Conservation (phyloP, 2,329 filamentous ascomycete species). For the Pleurostoma richardsiae region DNA sequence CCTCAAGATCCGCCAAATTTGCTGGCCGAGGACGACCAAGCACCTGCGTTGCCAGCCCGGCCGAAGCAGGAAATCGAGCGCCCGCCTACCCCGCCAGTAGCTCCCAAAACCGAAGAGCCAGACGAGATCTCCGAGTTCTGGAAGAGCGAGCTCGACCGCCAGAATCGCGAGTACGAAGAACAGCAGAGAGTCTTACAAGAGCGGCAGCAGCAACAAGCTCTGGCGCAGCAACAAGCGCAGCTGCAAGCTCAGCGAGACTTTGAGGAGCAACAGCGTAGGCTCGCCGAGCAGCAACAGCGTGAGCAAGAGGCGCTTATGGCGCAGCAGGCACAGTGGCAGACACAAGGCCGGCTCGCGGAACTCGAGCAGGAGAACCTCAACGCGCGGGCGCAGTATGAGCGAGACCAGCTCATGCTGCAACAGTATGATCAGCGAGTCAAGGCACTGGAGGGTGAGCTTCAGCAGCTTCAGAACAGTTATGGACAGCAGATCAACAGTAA, state of each 20-base stretch:
- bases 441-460: slow-evolving; percentile 80
- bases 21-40: slow-evolving; percentile 76
- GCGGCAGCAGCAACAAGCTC: slow-evolving; percentile 76
- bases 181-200: slow-evolving; percentile 87
- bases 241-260: slow-evolving; percentile 90
- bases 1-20: slow-evolving; percentile 91
- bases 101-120: slow-evolving; percentile 70
- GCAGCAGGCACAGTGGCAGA: slow-evolving; percentile 89
- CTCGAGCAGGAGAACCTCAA: slow-evolving; percentile 93
- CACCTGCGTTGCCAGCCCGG: slow-evolving; percentile 75
- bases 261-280: slow-evolving; percentile 83
- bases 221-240: slow-evolving; percentile 76
- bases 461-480: slow-evolving; percentile 75
- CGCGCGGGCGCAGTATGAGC: slow-evolving; percentile 90
- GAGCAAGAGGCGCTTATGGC: slow-evolving; percentile 86
- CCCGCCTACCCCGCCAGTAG: slow-evolving; percentile 63
- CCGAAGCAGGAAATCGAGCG: slow-evolving; percentile 70
- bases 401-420: slow-evolving; percentile 94
- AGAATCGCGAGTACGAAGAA: slow-evolving; percentile 92
- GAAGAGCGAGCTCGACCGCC: slow-evolving; percentile 85
- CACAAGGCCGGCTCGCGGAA: slow-evolving; percentile 91
- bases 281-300: slow-evolving; percentile 83
- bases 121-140: slow-evolving; percentile 97
- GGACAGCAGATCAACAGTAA: slow-evolving; percentile 83
- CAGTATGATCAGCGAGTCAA: slow-evolving; percentile 96